A percentile compares a stretch with the other conserved stretches of the same genome.
phyloP scores from a whole-genome alignment of 2,329 filamentous ascomycete species.

The Pyrenophora seminiperda region DNA sequence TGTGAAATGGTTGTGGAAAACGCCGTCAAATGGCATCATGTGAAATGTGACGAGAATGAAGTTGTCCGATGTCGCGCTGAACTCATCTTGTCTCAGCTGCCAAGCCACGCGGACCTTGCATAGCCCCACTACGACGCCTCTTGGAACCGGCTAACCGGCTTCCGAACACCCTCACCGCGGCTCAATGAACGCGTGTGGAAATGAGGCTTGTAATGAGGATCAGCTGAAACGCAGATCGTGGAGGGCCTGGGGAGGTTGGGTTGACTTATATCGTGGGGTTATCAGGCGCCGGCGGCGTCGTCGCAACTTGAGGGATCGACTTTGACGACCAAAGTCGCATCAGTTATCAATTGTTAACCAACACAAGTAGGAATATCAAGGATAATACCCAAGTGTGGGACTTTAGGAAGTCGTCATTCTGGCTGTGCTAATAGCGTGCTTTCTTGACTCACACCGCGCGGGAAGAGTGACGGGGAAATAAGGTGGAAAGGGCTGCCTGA shows the following conservation, averaged over 20 bases:
- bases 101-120: too few species aligned
- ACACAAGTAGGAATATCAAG: too few species aligned
- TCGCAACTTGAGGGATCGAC: background rate
- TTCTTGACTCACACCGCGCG: background rate
- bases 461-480: background rate
- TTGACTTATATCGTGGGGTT: background rate
- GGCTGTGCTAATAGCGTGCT: background rate
- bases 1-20: too few species aligned
- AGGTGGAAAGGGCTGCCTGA: conserved; percentile 11
- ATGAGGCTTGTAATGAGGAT: conserved; percentile 11
- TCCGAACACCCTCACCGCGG: conserved; percentile 6
- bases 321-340: background rate
- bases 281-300: background rate
- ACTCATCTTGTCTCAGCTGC: too few species aligned
- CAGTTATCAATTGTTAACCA: too few species aligned
- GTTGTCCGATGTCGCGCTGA: too few species aligned
- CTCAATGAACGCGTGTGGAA: conserved; percentile 10
- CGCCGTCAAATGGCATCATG: too few species aligned
- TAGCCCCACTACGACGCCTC: too few species aligned
- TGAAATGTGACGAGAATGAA: too few species aligned
- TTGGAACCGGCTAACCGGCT: background rate
- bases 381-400: too few species aligned
- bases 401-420: too few species aligned
- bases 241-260: background rate
- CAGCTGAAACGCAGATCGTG: conserved; percentile 9